Percentiles rank a stretch among this genome's conserved stretches.
These are phyloP conservation scores for Chlamydomonas schloesseri DNA, from an alignment of 139 green algal species.

Conservation along the genomic window DNA sequence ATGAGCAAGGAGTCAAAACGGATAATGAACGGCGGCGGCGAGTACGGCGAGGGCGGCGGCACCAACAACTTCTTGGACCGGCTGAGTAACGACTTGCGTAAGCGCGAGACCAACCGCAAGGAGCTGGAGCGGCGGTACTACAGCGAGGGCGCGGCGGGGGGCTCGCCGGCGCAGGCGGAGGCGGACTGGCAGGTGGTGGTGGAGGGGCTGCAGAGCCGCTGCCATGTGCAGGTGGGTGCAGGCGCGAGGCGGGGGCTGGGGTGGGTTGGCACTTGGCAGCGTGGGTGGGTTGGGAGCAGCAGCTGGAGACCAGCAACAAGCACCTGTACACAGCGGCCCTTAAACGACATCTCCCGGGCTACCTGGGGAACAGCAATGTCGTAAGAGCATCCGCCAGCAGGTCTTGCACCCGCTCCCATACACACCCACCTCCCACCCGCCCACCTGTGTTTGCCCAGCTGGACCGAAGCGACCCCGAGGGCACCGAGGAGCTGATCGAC, in stretches of 20 bases:
- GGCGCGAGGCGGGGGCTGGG: too few relatives aligned
- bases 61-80: conserved; percentile 63
- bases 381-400: too few relatives aligned
- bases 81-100: conserved; percentile 60
- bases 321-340: too few relatives aligned
- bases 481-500: conserved; percentile 24
- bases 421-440: too few relatives aligned
- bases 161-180: not conserved
- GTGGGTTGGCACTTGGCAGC: too few relatives aligned
- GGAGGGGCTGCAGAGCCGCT: conserved; percentile 6
- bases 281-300: too few relatives aligned
- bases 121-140: conserved; percentile 32
- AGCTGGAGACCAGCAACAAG: too few relatives aligned
- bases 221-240: not conserved
- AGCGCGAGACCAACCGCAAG: conserved; percentile 39
- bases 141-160: not conserved
- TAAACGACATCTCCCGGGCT: too few relatives aligned
- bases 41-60: not conserved
- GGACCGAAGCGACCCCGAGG: not conserved
- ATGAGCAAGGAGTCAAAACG: conserved; percentile 25
- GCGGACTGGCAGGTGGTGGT: conserved; percentile 30
- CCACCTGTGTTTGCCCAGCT: too few relatives aligned
- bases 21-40: conserved; percentile 49
- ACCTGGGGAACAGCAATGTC: too few relatives aligned
- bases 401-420: too few relatives aligned